phyloP scores from a whole-genome alignment of 2,329 filamentous ascomycete species.

The Dactylellina drechsleri region DNA sequence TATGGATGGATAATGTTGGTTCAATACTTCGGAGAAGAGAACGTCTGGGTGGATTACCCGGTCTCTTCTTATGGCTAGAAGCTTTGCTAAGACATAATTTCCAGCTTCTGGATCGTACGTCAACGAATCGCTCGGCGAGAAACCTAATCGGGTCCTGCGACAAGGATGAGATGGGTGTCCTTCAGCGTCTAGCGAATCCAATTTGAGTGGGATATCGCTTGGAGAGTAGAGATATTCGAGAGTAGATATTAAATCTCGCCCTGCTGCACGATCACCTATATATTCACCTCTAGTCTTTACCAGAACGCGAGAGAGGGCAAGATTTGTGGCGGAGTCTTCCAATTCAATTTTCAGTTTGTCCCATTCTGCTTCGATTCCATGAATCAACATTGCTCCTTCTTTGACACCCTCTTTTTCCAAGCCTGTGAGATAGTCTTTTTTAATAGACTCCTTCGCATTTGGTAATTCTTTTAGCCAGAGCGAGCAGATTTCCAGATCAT shows the following conservation, averaged over 20 bases:
- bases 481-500: too few relatives aligned
- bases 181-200: constrained; percentile 38
- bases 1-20: constrained; percentile 33
- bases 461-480: too few relatives aligned
- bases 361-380: constrained; percentile 22
- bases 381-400: constrained; percentile 9
- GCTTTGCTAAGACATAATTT: too few relatives aligned
- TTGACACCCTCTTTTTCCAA: background rate
- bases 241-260: constrained; percentile 15
- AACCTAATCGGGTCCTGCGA: constrained; percentile 29
- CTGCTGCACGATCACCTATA: constrained; percentile 3
- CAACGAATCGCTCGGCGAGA: constrained; percentile 28
- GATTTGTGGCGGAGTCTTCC: constrained; percentile 37
- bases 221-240: constrained; percentile 14
- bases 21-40: constrained; percentile 13
- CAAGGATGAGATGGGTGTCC: constrained; percentile 38
- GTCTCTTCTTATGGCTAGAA: too few relatives aligned
- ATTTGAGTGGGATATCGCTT: constrained; percentile 26
- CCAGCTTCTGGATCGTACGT: constrained; percentile 17
- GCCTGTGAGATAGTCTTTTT: too few relatives aligned
- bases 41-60: constrained; percentile 1
- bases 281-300: constrained; percentile 8
- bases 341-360: constrained; percentile 20
- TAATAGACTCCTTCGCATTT: too few relatives aligned
- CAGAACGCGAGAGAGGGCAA: constrained; percentile 28